These are phyloP conservation scores for Thraustotheca clavata DNA, from an alignment of 352 stramenopile genomes.

Conservation along the genomic window DNA sequence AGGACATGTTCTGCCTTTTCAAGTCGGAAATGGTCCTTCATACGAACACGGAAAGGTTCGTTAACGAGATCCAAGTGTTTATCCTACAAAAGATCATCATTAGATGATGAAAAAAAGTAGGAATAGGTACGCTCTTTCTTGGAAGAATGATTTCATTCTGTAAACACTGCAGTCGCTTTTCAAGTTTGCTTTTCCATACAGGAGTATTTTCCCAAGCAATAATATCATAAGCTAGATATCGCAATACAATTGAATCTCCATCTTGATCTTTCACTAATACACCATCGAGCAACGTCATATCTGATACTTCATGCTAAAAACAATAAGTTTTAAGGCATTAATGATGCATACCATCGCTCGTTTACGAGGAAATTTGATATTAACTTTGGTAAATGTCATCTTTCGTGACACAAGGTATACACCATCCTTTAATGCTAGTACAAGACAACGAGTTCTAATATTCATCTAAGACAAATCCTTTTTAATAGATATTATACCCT, in stretches of 20 bases:
- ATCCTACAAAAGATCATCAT: slow-evolving; percentile 33
- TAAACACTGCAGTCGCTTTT: slow-evolving; percentile 80
- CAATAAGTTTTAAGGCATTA: not conserved
- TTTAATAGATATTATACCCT: slow-evolving; percentile 36
- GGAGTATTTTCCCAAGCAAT: slow-evolving; percentile 65
- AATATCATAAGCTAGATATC: slow-evolving; percentile 79
- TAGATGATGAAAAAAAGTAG: not conserved
- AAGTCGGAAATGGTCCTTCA: slow-evolving; percentile 85
- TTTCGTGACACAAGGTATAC: slow-evolving; percentile 76
- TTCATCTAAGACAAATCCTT: not conserved
- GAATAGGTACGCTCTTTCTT: slow-evolving; percentile 60
- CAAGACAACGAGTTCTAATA: slow-evolving; percentile 59
- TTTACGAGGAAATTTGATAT: slow-evolving; percentile 82
- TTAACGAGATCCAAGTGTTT: slow-evolving; percentile 61
- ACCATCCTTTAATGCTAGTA: slow-evolving; percentile 54
- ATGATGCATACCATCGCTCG: slow-evolving; percentile 38
- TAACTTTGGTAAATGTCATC: slow-evolving; percentile 80
- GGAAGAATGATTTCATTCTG: slow-evolving; percentile 85
- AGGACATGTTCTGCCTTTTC: slow-evolving; percentile 81
- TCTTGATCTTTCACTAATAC: slow-evolving; percentile 83
- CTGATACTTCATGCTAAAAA: slow-evolving; percentile 27
- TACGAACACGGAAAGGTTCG: slow-evolving; percentile 82
- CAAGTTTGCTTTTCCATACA: slow-evolving; percentile 82
- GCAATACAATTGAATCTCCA: slow-evolving; percentile 56
- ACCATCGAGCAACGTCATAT: slow-evolving; percentile 79